Conservation (phyloP, 768 basidiomycete species). For the Baorangia bicolor region DNA sequence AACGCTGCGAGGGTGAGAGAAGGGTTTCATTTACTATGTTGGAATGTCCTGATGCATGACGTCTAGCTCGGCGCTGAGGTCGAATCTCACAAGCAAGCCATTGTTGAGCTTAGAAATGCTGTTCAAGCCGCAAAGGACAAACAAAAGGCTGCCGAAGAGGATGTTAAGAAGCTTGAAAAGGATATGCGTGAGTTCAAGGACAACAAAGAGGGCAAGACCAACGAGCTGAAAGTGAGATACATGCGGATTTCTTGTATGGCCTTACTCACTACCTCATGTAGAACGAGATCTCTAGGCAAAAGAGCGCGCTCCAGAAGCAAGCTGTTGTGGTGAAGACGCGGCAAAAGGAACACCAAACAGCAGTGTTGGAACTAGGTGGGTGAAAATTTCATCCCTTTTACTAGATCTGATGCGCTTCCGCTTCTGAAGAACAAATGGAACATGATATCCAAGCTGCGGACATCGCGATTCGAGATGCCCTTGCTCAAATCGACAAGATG, state of each 20-base stretch:
- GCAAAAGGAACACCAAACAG: slow-evolving; percentile 89
- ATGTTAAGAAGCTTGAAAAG: slow-evolving; percentile 84
- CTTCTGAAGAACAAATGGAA: slow-evolving; percentile 28
- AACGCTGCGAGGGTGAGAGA: slow-evolving; percentile 80
- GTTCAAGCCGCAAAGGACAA: slow-evolving; percentile 70
- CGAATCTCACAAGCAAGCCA: slow-evolving; percentile 62
- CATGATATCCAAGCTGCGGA: slow-evolving; percentile 29
- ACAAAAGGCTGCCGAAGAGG: slow-evolving; percentile 71
- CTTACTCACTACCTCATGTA: background rate
- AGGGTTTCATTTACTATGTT: background rate
- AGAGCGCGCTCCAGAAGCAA: slow-evolving; percentile 78
- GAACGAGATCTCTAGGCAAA: slow-evolving; percentile 80
- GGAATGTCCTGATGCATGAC: background rate
- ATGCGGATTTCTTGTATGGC: background rate
- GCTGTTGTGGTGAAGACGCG: slow-evolving; percentile 77
- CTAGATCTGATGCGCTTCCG: background rate
- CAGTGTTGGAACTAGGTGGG: slow-evolving; percentile 83
- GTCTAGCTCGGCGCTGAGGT: slow-evolving; percentile 80
- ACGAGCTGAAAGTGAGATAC: slow-evolving; percentile 77
- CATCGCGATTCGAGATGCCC: slow-evolving; percentile 30
- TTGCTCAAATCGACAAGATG: slow-evolving; percentile 49
- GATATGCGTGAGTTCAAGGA: slow-evolving; percentile 99
- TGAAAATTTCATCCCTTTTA: background rate
- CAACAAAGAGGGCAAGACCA: slow-evolving; percentile 96
- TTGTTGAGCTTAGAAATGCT: slow-evolving; percentile 55